Evolutionary conservation across 2,329 filamentous ascomycete genomes (phyloP), one percentile per base, ranked within the genome.

Genomic region (Botrytis fragariae): DNA sequence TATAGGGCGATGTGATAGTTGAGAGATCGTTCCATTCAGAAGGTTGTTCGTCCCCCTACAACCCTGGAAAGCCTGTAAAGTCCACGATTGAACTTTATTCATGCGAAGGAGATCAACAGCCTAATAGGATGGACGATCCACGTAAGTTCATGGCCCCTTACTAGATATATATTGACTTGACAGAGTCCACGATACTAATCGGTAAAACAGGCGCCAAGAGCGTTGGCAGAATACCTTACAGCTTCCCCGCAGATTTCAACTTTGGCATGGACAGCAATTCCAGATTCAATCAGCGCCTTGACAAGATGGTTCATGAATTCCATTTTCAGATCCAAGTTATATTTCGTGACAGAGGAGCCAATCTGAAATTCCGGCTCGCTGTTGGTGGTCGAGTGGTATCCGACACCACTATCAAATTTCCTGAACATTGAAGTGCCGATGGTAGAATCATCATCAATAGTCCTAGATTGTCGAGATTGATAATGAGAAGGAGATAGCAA

Each of bases 261-360:
- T 75, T 72, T 32, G 71, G 57, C 14, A 20, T 6, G 14, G 18
- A 20, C 29, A 35, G 22, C 8, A 3, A 32, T 2, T 37, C 29
- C 7, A 69, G 25, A 59, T 74, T 68, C 35, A 75, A 71, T 29
- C 9, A 51, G 29, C 51, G 42, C 7, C 35, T 73, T 5, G 20
- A 18, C 0, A 67, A 45, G n/a, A 44, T 10, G 6, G 64, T 76
- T 10, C 45, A 74, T 37, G 7, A 48, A 20, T 67, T 75, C 3
- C 1, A 4, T 42, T 62, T 59, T 25, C 12, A 68, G 20, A 22
- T 72, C 14, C n/a, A 71, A 62, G 64, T 75, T 4, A 39, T 73
- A 1, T 76, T 75, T 69, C 71, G 75, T 9, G 45, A 54, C n/a
- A 69, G 48, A 60, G 75, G 72, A 8, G 44, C 62, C 1, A 76